These are phyloP conservation scores for Furcasterigmium sp. DNA, from an alignment of 2,329 filamentous ascomycete genomes.

Conservation along the genomic window DNA sequence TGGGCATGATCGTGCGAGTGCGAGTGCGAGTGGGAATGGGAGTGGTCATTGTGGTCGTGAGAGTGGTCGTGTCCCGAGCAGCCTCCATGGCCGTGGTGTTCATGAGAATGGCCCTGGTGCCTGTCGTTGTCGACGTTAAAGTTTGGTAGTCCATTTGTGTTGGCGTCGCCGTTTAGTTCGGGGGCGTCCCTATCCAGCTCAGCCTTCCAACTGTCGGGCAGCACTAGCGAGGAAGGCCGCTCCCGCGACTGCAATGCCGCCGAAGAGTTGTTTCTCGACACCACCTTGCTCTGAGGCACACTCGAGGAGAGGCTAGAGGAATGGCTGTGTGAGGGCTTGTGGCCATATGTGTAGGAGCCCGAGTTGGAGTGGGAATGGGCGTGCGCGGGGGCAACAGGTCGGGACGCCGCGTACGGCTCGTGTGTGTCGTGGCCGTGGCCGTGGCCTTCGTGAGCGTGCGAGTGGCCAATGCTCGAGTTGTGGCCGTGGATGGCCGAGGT, in stretches of 20 bases:
- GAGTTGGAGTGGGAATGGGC: conserved; percentile 11
- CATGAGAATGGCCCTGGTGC: conserved; percentile 8
- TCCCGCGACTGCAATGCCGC: conserved; percentile 16
- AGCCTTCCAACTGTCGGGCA: conserved; percentile 34
- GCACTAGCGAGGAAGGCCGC: conserved; percentile 23
- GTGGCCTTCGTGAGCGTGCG: conserved; percentile 21
- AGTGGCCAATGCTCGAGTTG: conserved; percentile 22
- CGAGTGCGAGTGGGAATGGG: conserved; percentile 15
- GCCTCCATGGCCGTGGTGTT: conserved; percentile 19
- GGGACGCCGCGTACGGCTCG: conserved; percentile 9
- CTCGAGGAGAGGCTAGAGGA: neutral
- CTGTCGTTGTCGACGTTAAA: conserved; percentile 20
- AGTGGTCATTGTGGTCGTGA: conserved; percentile 17
- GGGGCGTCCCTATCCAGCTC: conserved; percentile 32
- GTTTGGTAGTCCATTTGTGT: conserved; percentile 23
- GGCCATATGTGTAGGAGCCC: conserved; percentile 17
- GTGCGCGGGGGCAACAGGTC: conserved; percentile 14
- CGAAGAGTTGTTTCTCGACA: conserved; percentile 3
- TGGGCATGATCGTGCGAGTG: conserved; percentile 18
- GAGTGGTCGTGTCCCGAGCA: conserved; percentile 19
- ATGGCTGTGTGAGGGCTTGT: conserved; percentile 18
- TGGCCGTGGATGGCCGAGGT: conserved; percentile 18
- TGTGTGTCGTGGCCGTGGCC: conserved; percentile 17
- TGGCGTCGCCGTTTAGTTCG: conserved; percentile 19
- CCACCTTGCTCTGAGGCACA: conserved; percentile 4